phyloP scores from a whole-genome alignment of 2,329 filamentous ascomycete genomes.

The Pseudocercospora musae region DNA sequence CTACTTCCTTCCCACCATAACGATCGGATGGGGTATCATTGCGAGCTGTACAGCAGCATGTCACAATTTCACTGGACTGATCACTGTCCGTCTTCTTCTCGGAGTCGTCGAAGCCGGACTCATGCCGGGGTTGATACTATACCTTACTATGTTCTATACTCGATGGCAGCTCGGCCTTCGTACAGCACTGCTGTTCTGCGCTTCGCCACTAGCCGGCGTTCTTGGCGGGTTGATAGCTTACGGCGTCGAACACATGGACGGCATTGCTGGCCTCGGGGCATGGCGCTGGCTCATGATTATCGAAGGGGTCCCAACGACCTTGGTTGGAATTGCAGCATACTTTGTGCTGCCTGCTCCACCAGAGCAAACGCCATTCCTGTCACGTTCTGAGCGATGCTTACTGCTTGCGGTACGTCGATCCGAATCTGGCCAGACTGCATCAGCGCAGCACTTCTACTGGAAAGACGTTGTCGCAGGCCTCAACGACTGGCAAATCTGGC shows the following conservation, averaged over 20 bases:
- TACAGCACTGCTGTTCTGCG: conserved; percentile 69
- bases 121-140: conserved; percentile 33
- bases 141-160: conserved; percentile 73
- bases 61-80: conserved; percentile 9
- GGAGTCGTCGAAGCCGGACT: conserved; percentile 14
- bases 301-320: conserved; percentile 54
- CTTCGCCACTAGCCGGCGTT: conserved; percentile 66
- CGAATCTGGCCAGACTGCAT: conserved; percentile 47
- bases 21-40: conserved; percentile 11
- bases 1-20: conserved; percentile 8
- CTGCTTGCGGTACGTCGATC: conserved; percentile 49
- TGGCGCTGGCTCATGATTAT: conserved; percentile 70
- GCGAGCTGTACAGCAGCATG: conserved; percentile 10
- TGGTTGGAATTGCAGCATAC: conserved; percentile 55
- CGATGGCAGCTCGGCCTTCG: conserved; percentile 68
- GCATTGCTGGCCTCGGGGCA: conserved; percentile 40
- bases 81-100: conserved; percentile 14
- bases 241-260: conserved; percentile 67
- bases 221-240: conserved; percentile 70
- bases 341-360: conserved; percentile 62
- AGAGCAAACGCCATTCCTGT: conserved; percentile 59
- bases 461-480: conserved; percentile 64
- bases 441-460: conserved; percentile 48
- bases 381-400: conserved; percentile 56
- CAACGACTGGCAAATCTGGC: conserved; percentile 73